Evolutionary conservation across 2,329 filamentous ascomycete species (phyloP).

Genomic region (Colletotrichum karsti): DNA sequence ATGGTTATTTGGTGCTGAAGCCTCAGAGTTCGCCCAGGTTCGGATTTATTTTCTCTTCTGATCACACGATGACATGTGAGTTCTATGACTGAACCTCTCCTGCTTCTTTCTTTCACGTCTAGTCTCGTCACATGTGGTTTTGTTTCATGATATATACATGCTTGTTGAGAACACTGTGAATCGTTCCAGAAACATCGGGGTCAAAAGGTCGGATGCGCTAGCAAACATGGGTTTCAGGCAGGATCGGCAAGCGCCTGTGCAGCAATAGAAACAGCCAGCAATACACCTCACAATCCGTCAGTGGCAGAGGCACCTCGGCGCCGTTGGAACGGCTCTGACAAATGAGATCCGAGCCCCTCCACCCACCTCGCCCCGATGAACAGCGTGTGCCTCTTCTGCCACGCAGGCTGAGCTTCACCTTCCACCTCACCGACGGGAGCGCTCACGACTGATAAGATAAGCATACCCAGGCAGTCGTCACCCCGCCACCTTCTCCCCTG

Average conservation of each 20-base stretch:
- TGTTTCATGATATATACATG: not conserved
- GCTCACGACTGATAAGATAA: conserved; percentile 28
- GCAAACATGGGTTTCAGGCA: not conserved
- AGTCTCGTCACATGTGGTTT: not conserved
- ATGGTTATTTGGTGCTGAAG: no score
- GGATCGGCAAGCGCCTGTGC: not conserved
- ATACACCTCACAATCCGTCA: not conserved
- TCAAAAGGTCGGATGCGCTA: not conserved
- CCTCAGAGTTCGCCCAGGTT: no score
- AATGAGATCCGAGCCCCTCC: not conserved
- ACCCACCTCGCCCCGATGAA: not conserved
- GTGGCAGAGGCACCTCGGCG: not conserved
- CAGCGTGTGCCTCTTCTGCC: not conserved
- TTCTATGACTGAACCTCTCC: no score
- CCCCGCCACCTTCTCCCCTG: conserved; percentile 25
- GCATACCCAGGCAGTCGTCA: conserved; percentile 8
- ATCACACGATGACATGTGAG: no score
- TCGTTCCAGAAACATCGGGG: not conserved
- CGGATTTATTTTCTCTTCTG: no score
- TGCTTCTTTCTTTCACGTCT: not conserved
- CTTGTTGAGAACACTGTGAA: not conserved
- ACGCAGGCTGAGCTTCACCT: not conserved
- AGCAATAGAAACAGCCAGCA: no score
- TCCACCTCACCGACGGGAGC: not conserved
- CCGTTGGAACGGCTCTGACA: not conserved